These are phyloP conservation scores for Solanum peruvianum DNA, from an alignment of 257 asterid species.

Conservation along the genomic window DNA sequence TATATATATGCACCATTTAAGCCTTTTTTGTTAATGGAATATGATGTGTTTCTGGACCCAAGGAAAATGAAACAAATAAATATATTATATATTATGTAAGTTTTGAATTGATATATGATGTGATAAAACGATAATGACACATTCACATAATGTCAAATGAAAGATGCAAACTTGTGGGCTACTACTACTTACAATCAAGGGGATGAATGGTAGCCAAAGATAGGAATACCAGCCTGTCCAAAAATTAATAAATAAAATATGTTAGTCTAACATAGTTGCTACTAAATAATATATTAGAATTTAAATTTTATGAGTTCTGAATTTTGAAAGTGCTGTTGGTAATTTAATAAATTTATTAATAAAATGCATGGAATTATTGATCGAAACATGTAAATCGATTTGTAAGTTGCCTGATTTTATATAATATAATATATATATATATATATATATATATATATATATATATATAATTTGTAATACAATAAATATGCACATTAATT, in stretches of 20 bases:
- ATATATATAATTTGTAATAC: too few relatives aligned
- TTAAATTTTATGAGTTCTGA: too few relatives aligned
- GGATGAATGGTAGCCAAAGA: constrained; percentile 82
- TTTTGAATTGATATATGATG: neutral
- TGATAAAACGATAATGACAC: neutral
- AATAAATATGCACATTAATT: too few relatives aligned
- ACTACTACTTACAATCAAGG: constrained; percentile 57
- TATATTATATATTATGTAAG: neutral
- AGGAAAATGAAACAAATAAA: neutral
- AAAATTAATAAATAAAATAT: neutral
- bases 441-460: too few relatives aligned
- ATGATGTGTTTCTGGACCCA: neutral
- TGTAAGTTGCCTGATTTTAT: too few relatives aligned
- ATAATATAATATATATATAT: too few relatives aligned
- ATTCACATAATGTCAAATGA: neutral
- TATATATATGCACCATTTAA: neutral
- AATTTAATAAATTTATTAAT: too few relatives aligned
- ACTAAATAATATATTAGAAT: neutral
- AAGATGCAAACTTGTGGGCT: neutral
- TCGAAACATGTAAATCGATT: neutral
- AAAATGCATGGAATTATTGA: neutral
- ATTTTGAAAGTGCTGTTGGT: neutral
- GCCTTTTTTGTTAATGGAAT: neutral
- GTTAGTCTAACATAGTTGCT: neutral
- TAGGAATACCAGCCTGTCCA: constrained; percentile 80